Evolutionary conservation across 129 eudicot genomes (phyloP).

Genomic region (Logfia minima): DNA sequence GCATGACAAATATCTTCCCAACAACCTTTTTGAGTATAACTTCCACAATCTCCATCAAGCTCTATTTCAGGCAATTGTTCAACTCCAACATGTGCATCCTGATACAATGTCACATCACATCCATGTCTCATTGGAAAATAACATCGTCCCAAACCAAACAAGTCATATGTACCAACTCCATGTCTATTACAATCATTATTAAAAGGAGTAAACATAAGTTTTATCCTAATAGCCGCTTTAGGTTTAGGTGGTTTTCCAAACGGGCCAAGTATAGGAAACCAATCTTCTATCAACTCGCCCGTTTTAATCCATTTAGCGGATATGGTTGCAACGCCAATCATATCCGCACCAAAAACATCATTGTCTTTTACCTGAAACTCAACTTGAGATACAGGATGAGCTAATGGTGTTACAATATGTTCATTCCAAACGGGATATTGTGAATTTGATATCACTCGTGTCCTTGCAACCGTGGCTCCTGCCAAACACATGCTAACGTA

Average conservation of each 20-base stretch:
- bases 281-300: conserved; percentile 52
- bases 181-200: not conserved
- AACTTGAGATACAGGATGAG: conserved; percentile 60
- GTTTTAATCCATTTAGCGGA: conserved; percentile 34
- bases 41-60: conserved; percentile 33
- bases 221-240: conserved; percentile 46
- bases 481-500: conserved; percentile 53
- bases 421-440: conserved; percentile 65
- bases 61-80: conserved; percentile 50
- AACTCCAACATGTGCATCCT: conserved; percentile 60
- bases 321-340: conserved; percentile 52
- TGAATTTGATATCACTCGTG: conserved; percentile 55
- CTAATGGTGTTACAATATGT: conserved; percentile 49
- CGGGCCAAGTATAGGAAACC: conserved; percentile 53
- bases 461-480: conserved; percentile 73
- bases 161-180: conserved; percentile 7
- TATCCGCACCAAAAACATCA: conserved; percentile 68
- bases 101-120: conserved; percentile 55
- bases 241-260: conserved; percentile 58
- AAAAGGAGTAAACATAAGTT: conserved; percentile 41
- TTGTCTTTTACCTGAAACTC: conserved; percentile 70
- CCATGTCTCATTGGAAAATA: conserved; percentile 59
- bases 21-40: conserved; percentile 45
- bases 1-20: conserved; percentile 82
- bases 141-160: conserved; percentile 37